Evolutionary conservation across 345 rosid species (phyloP).

Genomic region (Arabidopsis thaliana): TAIR10.1 NC_003070.9:4938001-4938500

Average conservation of each 20-base stretch:
- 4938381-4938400: conserved; percentile 43
- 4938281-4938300: conserved; percentile 4
- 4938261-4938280: conserved; percentile 7
- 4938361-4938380: conserved; percentile 34
- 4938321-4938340: neutral
- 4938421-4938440: conserved; percentile 33
- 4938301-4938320: conserved; percentile 6
- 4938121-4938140: neutral
- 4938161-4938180: conserved; percentile 33
- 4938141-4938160: conserved; percentile 24
- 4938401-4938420: conserved; percentile 39
- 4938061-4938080: neutral
- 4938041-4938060: neutral
- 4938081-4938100: neutral
- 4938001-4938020: neutral
- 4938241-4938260: neutral
- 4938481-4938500: conserved; percentile 16
- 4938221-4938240: conserved; percentile 25
- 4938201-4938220: conserved; percentile 23
- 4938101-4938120: neutral
- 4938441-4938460: conserved; percentile 35
- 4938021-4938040: neutral
- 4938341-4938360: neutral
- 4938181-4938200: conserved; percentile 6
- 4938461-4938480: conserved; percentile 33